Evolutionary conservation across 352 stramenopile species (phyloP), one percentile per base, ranked within the genome.

Genomic region (Phytopythium montanum): DNA sequence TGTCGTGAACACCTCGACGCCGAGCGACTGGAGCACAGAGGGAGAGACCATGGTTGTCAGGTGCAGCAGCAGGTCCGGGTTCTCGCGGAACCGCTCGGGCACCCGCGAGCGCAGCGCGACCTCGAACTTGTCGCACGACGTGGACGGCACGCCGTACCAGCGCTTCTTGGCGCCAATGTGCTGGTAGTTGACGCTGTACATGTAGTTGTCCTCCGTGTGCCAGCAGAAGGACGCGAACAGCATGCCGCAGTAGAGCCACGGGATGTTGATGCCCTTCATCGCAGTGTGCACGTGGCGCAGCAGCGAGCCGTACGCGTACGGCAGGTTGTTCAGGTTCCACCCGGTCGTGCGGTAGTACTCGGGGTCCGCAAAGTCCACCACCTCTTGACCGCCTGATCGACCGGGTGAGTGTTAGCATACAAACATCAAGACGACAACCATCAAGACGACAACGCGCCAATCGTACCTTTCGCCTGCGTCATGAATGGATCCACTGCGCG

Each of bases 101-200:
- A 89, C 60, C 31, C 78, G 72, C 16, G 79, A 62, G 31, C 75
- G 71, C 61, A 87, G 72, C 9, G 66, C 66, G 0, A 60, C 56
- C 46, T 91, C 83, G 57, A 93, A 91, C 26, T 73, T 73, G 5
- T 68, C 64, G 23, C 75, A 82, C 41, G 87, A 68, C 0, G 65
- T 64, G 3, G 79, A 81, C 26, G 83, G 77, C 31, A 93, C 83
- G 19, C 83, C 83, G 60, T 98, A 98, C 97, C 97, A 99, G 50
- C 97, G 92, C 66, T 99, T 99, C 23, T 95, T 92, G 13, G 90
- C 93, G 5, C 97, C 97, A 18, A 87, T 72, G 72, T 99, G 97
- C 62, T 98, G 91, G 75, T 99, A 99, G 70, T 99, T 99, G 64
- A 99, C 98, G 51, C 87, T 98, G 68, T 98, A 99, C 71, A 99